Evolutionary conservation across 2,329 filamentous ascomycete genomes (phyloP).

Genomic region (Calonectria pseudoreteaudii): DNA sequence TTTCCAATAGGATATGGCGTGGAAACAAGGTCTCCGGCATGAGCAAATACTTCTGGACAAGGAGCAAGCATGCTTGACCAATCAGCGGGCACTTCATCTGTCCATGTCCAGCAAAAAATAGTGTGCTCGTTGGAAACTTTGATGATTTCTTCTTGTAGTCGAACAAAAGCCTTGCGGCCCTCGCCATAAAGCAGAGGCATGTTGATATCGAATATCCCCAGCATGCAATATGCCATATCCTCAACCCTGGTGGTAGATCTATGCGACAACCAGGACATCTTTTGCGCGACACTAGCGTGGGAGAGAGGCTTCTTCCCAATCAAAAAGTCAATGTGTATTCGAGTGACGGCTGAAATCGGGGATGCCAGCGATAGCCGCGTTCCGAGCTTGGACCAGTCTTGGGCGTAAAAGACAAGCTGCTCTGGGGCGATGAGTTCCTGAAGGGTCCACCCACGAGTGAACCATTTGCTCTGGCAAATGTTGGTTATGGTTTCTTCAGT

Average conservation of each 20-base stretch:
- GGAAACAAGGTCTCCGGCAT: not conserved
- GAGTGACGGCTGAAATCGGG: not conserved
- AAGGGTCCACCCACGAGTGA: slow-evolving; percentile 7
- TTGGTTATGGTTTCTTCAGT: not conserved
- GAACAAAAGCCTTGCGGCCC: slow-evolving; percentile 40
- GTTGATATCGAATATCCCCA: slow-evolving; percentile 46
- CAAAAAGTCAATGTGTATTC: not conserved
- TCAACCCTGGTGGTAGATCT: slow-evolving; percentile 36
- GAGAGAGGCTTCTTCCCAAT: not conserved
- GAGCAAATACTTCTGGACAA: not conserved
- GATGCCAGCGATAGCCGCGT: not conserved
- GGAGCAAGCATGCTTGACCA: not conserved
- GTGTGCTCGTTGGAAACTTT: not conserved
- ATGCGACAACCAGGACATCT: not conserved
- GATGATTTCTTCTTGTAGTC: slow-evolving; percentile 47
- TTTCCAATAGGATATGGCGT: not conserved
- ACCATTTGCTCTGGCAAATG: not conserved
- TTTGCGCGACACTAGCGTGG: not conserved
- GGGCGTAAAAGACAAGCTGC: not conserved
- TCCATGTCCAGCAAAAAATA: not conserved
- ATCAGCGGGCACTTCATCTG: not conserved
- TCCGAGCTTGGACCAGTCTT: not conserved
- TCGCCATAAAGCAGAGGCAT: slow-evolving; percentile 47
- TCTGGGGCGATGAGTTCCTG: not conserved
- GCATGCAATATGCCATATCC: slow-evolving; percentile 46